Evolutionary conservation across 2,329 filamentous ascomycete species (phyloP).

Genomic region (Elsinoe batatas): DNA sequence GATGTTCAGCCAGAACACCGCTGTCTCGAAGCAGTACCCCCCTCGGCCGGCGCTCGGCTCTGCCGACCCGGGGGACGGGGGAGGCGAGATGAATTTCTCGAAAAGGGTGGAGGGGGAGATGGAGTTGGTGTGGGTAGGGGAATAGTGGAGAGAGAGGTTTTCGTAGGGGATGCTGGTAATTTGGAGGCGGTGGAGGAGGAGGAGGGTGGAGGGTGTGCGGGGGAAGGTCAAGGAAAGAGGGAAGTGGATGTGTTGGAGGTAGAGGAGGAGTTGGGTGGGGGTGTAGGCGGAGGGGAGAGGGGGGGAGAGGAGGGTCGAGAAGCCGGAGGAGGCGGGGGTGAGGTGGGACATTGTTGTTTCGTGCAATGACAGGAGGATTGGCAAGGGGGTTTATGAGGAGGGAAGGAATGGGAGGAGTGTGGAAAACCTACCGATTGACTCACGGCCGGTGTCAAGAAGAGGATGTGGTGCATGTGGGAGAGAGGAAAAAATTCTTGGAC

Average conservation of each 20-base stretch:
- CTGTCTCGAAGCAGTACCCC: constrained; percentile 54
- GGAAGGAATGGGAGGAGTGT: background rate
- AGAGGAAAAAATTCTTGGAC: background rate
- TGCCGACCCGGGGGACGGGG: background rate
- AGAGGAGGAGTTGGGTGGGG: constrained; percentile 1
- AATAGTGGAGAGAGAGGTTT: constrained; percentile 47
- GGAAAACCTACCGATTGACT: background rate
- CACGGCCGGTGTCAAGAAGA: background rate
- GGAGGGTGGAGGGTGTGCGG: background rate
- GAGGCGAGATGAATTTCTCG: constrained; percentile 37
- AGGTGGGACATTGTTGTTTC: background rate
- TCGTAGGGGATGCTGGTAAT: constrained; percentile 45
- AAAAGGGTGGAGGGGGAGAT: constrained; percentile 42
- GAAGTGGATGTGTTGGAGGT: constrained; percentile 4
- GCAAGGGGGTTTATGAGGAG: background rate
- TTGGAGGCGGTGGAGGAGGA: constrained; percentile 24
- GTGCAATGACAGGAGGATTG: background rate
- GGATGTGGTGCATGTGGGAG: background rate
- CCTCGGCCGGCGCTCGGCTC: constrained; percentile 35
- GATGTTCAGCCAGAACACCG: constrained; percentile 42
- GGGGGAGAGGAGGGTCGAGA: background rate
- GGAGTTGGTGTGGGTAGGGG: constrained; percentile 37
- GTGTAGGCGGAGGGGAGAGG: background rate
- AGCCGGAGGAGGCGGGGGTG: background rate
- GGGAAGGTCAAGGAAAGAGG: background rate